Evolutionary conservation across 176 grass and related monocot species (phyloP).

Genomic region (Thinopyrum elongatum): DNA sequence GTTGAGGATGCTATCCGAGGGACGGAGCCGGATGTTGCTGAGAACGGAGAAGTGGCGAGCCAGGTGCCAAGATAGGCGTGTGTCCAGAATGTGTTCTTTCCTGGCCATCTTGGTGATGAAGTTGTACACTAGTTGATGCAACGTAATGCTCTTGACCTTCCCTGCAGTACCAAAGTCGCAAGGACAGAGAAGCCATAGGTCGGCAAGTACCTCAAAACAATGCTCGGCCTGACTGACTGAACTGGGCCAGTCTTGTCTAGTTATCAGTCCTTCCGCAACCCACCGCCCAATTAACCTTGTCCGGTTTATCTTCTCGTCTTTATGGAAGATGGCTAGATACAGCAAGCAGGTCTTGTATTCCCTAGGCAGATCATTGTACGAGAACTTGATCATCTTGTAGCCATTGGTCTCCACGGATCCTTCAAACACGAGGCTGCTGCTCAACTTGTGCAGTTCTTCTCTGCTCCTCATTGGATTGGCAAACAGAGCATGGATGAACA

Average conservation of each 20-base stretch:
- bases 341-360: too few relatives aligned
- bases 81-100: not conserved
- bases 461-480: too few relatives aligned
- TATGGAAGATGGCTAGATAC: too few relatives aligned
- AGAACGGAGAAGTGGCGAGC: not conserved
- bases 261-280: not conserved
- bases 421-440: too few relatives aligned
- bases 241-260: not conserved
- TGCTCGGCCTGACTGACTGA: too few relatives aligned
- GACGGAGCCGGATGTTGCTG: constrained; percentile 6
- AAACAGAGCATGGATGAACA: too few relatives aligned
- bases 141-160: not conserved
- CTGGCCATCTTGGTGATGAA: not conserved
- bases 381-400: too few relatives aligned
- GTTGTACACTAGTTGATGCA: not conserved
- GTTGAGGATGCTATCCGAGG: not conserved
- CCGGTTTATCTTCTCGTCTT: too few relatives aligned
- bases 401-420: too few relatives aligned
- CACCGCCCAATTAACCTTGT: too few relatives aligned
- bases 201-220: not conserved
- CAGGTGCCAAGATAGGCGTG: not conserved
- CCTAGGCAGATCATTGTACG: too few relatives aligned
- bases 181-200: not conserved
- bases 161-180: not conserved
- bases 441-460: too few relatives aligned